phyloP scores from a whole-genome alignment of 2,329 filamentous ascomycete species.

The Diaporthe vexans region DNA sequence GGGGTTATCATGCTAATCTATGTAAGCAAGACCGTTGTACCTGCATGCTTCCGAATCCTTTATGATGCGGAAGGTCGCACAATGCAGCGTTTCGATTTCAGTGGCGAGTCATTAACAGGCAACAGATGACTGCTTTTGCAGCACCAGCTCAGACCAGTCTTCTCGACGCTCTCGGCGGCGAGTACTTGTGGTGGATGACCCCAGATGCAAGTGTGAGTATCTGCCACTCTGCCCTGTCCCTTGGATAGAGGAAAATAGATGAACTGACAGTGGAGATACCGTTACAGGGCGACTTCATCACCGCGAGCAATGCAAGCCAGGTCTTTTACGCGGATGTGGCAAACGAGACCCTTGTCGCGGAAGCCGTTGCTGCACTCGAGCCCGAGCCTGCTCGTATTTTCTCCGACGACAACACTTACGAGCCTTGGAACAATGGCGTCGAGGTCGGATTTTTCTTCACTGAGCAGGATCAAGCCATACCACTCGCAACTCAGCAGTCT shows the following conservation, averaged over 20 bases:
- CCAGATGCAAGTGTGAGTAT: constrained; percentile 28
- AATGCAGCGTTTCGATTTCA: too few species aligned
- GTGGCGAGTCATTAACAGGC: too few species aligned
- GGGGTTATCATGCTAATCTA: constrained; percentile 39
- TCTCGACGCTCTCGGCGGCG: constrained; percentile 31
- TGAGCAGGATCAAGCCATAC: constrained; percentile 37
- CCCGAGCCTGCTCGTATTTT: constrained; percentile 33
- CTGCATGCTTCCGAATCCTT: too few species aligned
- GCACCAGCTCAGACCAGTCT: constrained; percentile 32
- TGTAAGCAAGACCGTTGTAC: not conserved
- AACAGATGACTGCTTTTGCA: constrained; percentile 30
- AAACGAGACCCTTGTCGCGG: constrained; percentile 2
- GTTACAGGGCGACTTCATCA: constrained; percentile 37
- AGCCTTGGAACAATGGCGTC: constrained; percentile 38
- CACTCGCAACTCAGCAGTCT: constrained; percentile 20
- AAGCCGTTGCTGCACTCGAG: constrained; percentile 32
- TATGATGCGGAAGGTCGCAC: too few species aligned
- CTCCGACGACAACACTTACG: constrained; percentile 34
- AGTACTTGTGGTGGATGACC: constrained; percentile 36
- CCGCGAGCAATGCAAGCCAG: constrained; percentile 15
- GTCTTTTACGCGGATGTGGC: constrained; percentile 39
- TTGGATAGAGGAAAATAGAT: not conserved
- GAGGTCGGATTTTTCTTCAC: constrained; percentile 38
- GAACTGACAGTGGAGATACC: not conserved
- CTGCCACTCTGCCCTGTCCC: not conserved